Conservation (phyloP, 2,329 filamentous ascomycete species). For the Fusarium clavum region DNA sequence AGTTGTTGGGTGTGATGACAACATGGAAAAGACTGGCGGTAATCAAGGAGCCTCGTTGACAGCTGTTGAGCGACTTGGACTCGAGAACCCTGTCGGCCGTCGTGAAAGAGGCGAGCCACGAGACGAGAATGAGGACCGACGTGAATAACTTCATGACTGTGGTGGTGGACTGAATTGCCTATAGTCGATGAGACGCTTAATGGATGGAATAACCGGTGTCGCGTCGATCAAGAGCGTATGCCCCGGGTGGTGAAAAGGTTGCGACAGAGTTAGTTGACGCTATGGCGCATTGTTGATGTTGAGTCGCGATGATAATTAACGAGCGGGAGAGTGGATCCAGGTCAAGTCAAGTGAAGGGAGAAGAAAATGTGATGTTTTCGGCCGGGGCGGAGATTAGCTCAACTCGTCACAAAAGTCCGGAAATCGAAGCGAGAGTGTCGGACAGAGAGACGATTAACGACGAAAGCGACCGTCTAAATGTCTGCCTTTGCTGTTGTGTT, state of each 20-base stretch:
- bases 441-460: not conserved
- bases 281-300: constrained; percentile 13
- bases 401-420: not conserved
- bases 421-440: constrained; percentile 14
- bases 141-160: constrained; percentile 28
- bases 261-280: not conserved
- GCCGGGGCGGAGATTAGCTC: not conserved
- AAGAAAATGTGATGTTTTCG: constrained; percentile 3
- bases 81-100: constrained; percentile 75
- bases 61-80: constrained; percentile 86
- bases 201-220: not conserved
- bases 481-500: not conserved
- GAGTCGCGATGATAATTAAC: constrained; percentile 2
- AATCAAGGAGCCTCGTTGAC: constrained; percentile 85
- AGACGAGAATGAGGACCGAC: constrained; percentile 17
- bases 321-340: not conserved
- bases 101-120: constrained; percentile 23
- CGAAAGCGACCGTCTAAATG: not conserved
- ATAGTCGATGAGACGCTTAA: not conserved
- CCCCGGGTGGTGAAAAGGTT: not conserved
- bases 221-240: not conserved
- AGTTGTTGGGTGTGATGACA: constrained; percentile 79
- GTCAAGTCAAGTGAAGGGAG: not conserved
- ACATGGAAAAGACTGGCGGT: constrained; percentile 91
- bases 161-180: not conserved